Percentiles rank a stretch among this genome's conserved stretches.
These are phyloP conservation scores for Ascosphaera apis DNA, from an alignment of 2,329 filamentous ascomycete species.

Conservation along the genomic window DNA sequence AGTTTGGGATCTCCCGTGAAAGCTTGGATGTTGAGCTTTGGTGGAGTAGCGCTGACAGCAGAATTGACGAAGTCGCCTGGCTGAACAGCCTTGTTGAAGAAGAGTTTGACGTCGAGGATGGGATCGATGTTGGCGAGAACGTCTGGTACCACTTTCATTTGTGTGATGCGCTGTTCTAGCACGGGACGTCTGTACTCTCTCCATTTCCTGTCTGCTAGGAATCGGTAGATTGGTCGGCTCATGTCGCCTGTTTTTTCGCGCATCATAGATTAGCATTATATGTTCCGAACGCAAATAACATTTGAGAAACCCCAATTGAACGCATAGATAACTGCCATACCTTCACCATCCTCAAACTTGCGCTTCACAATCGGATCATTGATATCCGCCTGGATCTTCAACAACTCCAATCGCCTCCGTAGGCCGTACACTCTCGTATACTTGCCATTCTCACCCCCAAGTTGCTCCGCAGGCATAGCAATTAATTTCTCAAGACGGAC, in stretches of 20 bases:
- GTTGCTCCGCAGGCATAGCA: slow-evolving; percentile 30
- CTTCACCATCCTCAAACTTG: slow-evolving; percentile 73
- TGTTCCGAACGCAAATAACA: no score
- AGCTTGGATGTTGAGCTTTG: slow-evolving; percentile 59
- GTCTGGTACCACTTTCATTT: slow-evolving; percentile 76
- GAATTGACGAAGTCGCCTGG: slow-evolving; percentile 64
- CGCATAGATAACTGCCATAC: slow-evolving; percentile 27
- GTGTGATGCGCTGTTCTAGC: slow-evolving; percentile 61
- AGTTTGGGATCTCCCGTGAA: slow-evolving; percentile 66
- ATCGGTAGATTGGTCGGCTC: slow-evolving; percentile 87
- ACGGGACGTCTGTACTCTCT: slow-evolving; percentile 56
- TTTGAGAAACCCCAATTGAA: slow-evolving; percentile 1
- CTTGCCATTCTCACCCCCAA: slow-evolving; percentile 43
- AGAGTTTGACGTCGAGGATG: slow-evolving; percentile 55
- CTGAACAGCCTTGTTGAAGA: slow-evolving; percentile 48
- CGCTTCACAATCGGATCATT: slow-evolving; percentile 90
- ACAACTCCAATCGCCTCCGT: slow-evolving; percentile 45
- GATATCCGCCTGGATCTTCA: slow-evolving; percentile 81
- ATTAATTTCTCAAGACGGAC: slow-evolving; percentile 45
- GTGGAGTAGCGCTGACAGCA: slow-evolving; percentile 45
- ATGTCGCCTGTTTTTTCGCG: slow-evolving; percentile 46
- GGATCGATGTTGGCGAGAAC: slow-evolving; percentile 61
- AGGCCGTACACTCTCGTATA: slow-evolving; percentile 45
- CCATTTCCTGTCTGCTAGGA: slow-evolving; percentile 76
- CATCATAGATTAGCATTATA: no score